Conservation (phyloP, 2,329 filamentous ascomycete genomes). For the Lachnum nothofagi region DNA sequence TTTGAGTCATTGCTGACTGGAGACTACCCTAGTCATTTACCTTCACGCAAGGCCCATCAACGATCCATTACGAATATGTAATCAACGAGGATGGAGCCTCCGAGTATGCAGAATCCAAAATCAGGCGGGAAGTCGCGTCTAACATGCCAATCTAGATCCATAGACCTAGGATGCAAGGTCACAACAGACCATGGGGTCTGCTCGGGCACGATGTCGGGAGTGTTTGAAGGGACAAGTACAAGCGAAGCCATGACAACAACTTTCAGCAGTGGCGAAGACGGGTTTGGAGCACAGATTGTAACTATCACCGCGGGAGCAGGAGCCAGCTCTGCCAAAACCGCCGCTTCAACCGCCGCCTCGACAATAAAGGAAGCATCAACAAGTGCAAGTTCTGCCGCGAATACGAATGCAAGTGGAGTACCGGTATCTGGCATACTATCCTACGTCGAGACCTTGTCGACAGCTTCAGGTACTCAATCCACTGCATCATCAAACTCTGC, state of each 20-base stretch:
- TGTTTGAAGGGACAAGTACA: not conserved
- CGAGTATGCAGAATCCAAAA: not conserved
- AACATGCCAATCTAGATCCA: constrained; percentile 2
- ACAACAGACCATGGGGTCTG: constrained; percentile 15
- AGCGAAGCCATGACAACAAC: constrained; percentile 2
- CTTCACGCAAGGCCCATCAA: constrained; percentile 26
- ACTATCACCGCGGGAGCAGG: constrained; percentile 20
- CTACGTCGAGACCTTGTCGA: not conserved
- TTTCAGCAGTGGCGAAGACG: constrained; percentile 3
- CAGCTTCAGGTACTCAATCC: not conserved
- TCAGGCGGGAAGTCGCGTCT: not conserved
- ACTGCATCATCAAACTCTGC: constrained; percentile 3
- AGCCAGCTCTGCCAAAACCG: constrained; percentile 3
- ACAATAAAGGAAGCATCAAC: not conserved
- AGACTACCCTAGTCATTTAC: constrained; percentile 10
- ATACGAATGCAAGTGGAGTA: not conserved
- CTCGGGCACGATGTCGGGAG: not conserved
- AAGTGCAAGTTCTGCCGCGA: not conserved
- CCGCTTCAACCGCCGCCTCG: constrained; percentile 3
- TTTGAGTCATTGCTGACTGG: not conserved
- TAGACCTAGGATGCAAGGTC: constrained; percentile 16
- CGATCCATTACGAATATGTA: constrained; percentile 11
- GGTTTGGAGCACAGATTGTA: constrained; percentile 7
- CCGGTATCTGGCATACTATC: not conserved
- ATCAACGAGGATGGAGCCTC: not conserved